phyloP scores from a whole-genome alignment of 108 stramenopile species.

The Nitzschia inconspicua region DNA sequence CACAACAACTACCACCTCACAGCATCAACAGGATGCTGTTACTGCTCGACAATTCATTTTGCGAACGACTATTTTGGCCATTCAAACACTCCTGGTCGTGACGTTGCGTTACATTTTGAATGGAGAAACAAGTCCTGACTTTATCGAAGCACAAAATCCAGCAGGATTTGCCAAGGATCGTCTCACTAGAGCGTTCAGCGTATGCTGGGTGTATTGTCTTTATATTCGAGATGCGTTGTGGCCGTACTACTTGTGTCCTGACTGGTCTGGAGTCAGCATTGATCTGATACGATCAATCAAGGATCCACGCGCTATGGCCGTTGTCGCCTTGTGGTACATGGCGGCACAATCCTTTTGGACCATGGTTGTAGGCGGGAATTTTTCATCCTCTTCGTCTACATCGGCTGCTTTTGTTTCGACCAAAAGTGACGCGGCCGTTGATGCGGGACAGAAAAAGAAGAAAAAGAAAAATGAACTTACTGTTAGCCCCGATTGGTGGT shows the following conservation, averaged over 20 bases:
- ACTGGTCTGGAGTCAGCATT: slow-evolving; percentile 51
- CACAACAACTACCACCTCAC: not conserved
- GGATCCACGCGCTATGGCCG: slow-evolving; percentile 30
- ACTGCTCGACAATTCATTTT: slow-evolving; percentile 15
- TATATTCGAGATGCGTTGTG: slow-evolving; percentile 47
- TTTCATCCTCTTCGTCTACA: not conserved
- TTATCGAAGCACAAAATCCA: slow-evolving; percentile 54
- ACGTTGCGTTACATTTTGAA: slow-evolving; percentile 41
- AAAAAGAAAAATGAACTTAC: not conserved
- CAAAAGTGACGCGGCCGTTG: no score
- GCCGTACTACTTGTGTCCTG: slow-evolving; percentile 35
- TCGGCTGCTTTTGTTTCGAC: no score
- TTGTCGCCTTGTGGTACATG: slow-evolving; percentile 37
- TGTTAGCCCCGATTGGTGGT: not conserved
- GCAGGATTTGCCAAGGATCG: slow-evolving; percentile 56
- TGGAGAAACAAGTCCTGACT: slow-evolving; percentile 53
- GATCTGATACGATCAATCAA: slow-evolving; percentile 26
- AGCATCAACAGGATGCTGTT: not conserved
- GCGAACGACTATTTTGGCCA: slow-evolving; percentile 36
- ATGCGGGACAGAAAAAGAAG: not conserved
- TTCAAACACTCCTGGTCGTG: slow-evolving; percentile 36
- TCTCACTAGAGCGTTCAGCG: slow-evolving; percentile 46
- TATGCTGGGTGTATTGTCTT: slow-evolving; percentile 51
- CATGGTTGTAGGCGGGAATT: slow-evolving; percentile 24
- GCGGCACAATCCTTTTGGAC: slow-evolving; percentile 21